Conservation (phyloP, 768 basidiomycete species). For the Podaxis rugospora region DNA sequence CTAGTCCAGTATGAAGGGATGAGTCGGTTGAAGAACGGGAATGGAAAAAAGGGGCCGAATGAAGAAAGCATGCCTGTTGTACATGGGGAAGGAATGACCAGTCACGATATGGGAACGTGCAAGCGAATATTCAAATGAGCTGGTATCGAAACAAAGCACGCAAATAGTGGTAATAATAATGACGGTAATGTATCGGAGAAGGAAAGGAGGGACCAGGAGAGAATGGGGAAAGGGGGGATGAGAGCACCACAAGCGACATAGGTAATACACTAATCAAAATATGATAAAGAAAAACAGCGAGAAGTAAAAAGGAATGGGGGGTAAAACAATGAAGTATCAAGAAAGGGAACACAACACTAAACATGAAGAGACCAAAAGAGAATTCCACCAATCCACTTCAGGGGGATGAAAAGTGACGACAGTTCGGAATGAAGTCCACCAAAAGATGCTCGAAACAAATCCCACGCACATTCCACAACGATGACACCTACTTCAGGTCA, state of each 20-base stretch:
- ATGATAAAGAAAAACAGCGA: conserved; percentile 11
- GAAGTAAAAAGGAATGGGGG: conserved; percentile 6
- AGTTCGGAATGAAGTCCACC: background rate
- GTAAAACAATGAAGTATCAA: conserved; percentile 4
- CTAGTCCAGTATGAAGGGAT: background rate
- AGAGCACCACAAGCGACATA: conserved; percentile 3
- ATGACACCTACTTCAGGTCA: conserved; percentile 27
- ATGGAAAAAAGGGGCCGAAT: background rate
- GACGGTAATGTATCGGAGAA: background rate
- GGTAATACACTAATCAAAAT: conserved; percentile 13
- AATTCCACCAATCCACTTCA: conserved; percentile 11
- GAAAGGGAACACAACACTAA: conserved; percentile 7
- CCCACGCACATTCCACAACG: background rate
- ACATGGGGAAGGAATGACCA: conserved; percentile 1
- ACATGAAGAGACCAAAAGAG: conserved; percentile 1
- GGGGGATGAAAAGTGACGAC: conserved; percentile 7
- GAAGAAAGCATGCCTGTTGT: conserved; percentile 7
- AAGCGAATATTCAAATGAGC: conserved; percentile 4
- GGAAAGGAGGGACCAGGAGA: background rate
- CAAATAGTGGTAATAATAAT: background rate
- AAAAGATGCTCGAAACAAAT: conserved; percentile 1
- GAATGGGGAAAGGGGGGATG: background rate
- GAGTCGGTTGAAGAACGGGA: background rate
- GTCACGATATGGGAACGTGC: conserved; percentile 1
- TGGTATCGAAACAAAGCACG: conserved; percentile 9